Conservation (phyloP, 164 flowering plant species). For the Berberis vulgaris region DNA sequence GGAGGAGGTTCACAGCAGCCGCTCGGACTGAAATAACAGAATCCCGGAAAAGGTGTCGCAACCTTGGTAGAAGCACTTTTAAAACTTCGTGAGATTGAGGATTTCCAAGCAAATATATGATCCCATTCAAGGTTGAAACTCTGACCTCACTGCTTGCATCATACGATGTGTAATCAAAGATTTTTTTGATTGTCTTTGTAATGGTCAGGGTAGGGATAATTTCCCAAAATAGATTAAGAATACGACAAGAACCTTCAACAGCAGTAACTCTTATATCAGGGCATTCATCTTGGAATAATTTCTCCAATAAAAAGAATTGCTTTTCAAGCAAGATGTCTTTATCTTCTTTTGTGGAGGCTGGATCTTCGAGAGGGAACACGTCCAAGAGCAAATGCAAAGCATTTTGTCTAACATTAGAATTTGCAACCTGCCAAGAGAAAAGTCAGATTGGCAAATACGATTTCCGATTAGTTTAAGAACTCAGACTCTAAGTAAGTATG, state of each 20-base stretch:
- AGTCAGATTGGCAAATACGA: background rate
- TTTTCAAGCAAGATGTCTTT: slow-evolving; percentile 66
- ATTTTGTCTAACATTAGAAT: slow-evolving; percentile 91
- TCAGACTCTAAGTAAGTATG: too few relatives aligned
- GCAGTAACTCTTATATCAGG: slow-evolving; percentile 81
- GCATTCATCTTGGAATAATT: slow-evolving; percentile 71
- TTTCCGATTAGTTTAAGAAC: too few relatives aligned
- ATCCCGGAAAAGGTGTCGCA: slow-evolving; percentile 64
- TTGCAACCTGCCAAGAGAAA: slow-evolving; percentile 63
- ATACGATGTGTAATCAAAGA: slow-evolving; percentile 61
- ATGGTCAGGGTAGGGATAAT: slow-evolving; percentile 68
- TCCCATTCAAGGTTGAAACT: slow-evolving; percentile 69
- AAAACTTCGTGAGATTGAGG: slow-evolving; percentile 89
- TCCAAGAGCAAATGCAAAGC: slow-evolving; percentile 86
- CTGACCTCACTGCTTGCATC: slow-evolving; percentile 72
- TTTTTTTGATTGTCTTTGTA: slow-evolving; percentile 53
- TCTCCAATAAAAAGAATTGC: slow-evolving; percentile 76
- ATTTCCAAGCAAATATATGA: slow-evolving; percentile 79
- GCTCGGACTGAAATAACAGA: slow-evolving; percentile 44
- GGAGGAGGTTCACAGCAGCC: slow-evolving; percentile 69
- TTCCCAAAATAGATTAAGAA: slow-evolving; percentile 91
- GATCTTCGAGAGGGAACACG: slow-evolving; percentile 93
- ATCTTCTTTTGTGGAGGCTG: slow-evolving; percentile 80
- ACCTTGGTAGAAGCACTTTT: slow-evolving; percentile 85
- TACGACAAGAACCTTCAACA: slow-evolving; percentile 88